Conservation (phyloP, 1,284 basidiomycete genomes). For the Tranzscheliella williamsii region DNA sequence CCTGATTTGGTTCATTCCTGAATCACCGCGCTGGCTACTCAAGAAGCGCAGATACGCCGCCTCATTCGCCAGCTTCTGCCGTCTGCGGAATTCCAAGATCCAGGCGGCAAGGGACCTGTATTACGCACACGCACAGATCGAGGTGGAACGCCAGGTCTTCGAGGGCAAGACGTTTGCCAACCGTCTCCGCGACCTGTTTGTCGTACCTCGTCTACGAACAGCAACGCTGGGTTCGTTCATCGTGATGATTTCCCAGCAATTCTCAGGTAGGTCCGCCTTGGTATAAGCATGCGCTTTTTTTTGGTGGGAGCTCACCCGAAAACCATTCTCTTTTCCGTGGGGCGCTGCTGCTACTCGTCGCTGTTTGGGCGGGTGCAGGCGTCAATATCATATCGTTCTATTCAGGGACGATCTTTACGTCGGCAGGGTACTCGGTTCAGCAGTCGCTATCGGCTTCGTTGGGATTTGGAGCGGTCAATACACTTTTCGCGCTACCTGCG, state of each 20-base stretch:
- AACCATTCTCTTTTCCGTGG: too few relatives aligned
- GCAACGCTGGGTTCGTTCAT: conserved; percentile 68
- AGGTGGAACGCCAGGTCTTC: conserved; percentile 71
- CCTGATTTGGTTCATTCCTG: conserved; percentile 67
- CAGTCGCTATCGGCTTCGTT: conserved; percentile 51
- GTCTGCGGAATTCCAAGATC: conserved; percentile 70
- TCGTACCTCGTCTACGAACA: conserved; percentile 53
- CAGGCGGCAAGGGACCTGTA: conserved; percentile 73
- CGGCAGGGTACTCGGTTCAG: conserved; percentile 19
- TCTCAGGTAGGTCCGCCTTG: too few relatives aligned
- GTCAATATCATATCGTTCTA: conserved; percentile 57
- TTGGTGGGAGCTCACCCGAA: too few relatives aligned
- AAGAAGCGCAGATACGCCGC: conserved; percentile 67
- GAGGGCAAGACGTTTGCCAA: conserved; percentile 60
- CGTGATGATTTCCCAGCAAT: conserved; percentile 50
- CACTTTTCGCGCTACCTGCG: conserved; percentile 56
- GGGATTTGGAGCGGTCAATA: conserved; percentile 58
- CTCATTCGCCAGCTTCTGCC: conserved; percentile 61
- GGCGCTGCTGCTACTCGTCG: too few relatives aligned
- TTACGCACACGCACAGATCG: conserved; percentile 66
- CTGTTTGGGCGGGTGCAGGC: too few relatives aligned
- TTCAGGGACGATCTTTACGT: conserved; percentile 31
- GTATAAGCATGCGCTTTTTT: too few relatives aligned
- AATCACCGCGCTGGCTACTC: conserved; percentile 68
- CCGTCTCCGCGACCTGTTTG: conserved; percentile 71